Conservation (phyloP, 2,329 filamentous ascomycete genomes). For the Stylonectria norvegica region DNA sequence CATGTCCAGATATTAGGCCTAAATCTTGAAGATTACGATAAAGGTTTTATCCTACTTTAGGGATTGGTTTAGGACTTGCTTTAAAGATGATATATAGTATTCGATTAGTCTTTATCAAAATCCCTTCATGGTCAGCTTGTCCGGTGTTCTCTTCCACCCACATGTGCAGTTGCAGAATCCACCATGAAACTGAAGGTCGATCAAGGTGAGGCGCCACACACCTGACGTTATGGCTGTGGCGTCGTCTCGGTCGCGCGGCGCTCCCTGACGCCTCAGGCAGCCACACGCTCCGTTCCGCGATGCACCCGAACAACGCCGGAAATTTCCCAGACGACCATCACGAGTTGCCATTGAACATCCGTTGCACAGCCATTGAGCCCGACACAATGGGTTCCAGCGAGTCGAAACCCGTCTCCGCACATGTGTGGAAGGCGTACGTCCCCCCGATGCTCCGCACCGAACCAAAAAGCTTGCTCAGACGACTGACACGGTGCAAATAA, state of each 20-base stretch:
- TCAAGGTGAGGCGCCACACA: conserved; percentile 13
- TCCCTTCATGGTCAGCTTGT: no score
- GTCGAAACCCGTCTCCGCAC: conserved; percentile 48
- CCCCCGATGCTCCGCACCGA: conserved; percentile 1
- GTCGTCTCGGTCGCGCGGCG: conserved; percentile 2
- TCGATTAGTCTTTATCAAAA: no score
- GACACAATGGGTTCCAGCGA: conserved; percentile 55
- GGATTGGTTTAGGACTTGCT: no score
- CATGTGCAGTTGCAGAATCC: no score
- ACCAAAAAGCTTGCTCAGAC: conserved; percentile 1
- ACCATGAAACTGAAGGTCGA: conserved; percentile 3
- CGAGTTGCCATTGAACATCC: conserved; percentile 28
- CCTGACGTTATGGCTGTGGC: conserved; percentile 2
- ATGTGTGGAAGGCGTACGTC: conserved; percentile 56
- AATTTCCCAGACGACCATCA: conserved; percentile 33
- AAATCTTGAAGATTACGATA: no score
- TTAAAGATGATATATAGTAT: no score
- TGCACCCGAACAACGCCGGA: conserved; percentile 34
- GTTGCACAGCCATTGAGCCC: conserved; percentile 35
- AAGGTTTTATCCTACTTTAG: no score
- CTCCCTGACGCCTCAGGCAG: conserved; percentile 32
- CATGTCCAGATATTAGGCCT: no score
- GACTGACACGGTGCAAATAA: conserved; percentile 27
- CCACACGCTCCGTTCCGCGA: conserved; percentile 26
- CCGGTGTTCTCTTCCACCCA: no score